A percentile compares a stretch with the other conserved stretches of the same genome.
These are phyloP conservation scores for Zopfochytrium polystomum DNA, from an alignment of 371 early-diverging fungal genomes.

Conservation along the genomic window DNA sequence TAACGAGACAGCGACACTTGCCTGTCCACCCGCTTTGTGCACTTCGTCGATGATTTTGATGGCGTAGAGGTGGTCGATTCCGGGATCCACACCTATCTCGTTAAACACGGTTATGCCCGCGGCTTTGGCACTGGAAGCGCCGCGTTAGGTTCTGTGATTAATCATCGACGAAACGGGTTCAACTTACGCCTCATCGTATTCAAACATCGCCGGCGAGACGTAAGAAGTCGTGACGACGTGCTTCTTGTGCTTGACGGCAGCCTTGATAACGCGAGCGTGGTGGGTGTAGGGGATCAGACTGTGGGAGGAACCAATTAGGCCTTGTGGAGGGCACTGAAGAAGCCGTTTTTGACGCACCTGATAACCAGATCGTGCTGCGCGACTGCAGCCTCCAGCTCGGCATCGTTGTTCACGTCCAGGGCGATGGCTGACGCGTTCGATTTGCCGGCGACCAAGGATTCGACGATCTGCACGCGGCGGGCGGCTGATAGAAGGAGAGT, in stretches of 20 bases:
- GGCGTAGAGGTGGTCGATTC: conserved; percentile 86
- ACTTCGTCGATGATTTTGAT: conserved; percentile 84
- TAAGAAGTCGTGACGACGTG: conserved; percentile 97
- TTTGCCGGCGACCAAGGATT: conserved; percentile 58
- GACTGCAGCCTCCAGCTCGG: conserved; percentile 62
- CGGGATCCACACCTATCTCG: conserved; percentile 97
- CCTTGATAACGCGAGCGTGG: conserved; percentile 79
- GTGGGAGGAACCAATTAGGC: neutral
- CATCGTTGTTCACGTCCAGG: conserved; percentile 52
- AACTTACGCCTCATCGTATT: conserved; percentile 60
- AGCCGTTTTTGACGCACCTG: conserved; percentile 47
- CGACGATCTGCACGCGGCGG: conserved; percentile 67
- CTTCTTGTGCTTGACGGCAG: conserved; percentile 78
- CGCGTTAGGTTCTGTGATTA: conserved; percentile 2
- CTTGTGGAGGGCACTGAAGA: neutral
- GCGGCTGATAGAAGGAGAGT: conserved; percentile 58
- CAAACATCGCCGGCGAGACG: conserved; percentile 87
- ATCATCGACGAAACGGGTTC: conserved; percentile 3
- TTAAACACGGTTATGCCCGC: conserved; percentile 87
- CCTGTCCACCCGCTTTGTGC: conserved; percentile 32
- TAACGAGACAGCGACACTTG: conserved; percentile 46
- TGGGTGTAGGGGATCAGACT: conserved; percentile 93
- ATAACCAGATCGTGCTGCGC: conserved; percentile 83
- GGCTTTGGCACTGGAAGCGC: conserved; percentile 63
- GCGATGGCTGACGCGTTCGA: conserved; percentile 47